These are phyloP conservation scores for Thielaviopsis punctulata DNA, from an alignment of 2,329 filamentous ascomycete genomes.

Conservation along the genomic window DNA sequence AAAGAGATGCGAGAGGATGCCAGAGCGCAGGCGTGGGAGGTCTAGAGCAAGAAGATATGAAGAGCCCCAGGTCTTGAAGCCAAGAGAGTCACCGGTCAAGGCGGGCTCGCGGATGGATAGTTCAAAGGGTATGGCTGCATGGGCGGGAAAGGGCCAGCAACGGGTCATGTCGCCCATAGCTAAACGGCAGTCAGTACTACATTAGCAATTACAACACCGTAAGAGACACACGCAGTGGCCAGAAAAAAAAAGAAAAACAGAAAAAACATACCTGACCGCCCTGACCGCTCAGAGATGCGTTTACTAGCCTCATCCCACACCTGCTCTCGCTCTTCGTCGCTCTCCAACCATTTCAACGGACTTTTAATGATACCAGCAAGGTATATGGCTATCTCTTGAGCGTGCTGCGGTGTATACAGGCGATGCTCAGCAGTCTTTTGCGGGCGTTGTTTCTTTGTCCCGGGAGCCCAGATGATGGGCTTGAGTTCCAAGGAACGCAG, in stretches of 20 bases:
- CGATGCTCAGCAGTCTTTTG: slow-evolving; percentile 25
- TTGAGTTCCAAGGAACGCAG: slow-evolving; percentile 50
- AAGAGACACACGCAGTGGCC: no score
- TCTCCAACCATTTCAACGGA: slow-evolving; percentile 48
- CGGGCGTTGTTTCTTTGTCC: slow-evolving; percentile 22
- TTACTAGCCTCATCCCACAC: slow-evolving; percentile 67
- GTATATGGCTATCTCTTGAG: slow-evolving; percentile 43
- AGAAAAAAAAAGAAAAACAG: not conserved
- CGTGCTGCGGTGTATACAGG: slow-evolving; percentile 25
- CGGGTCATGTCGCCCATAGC: slow-evolving; percentile 41
- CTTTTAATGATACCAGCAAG: slow-evolving; percentile 53
- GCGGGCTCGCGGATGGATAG: slow-evolving; percentile 72
- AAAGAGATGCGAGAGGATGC: slow-evolving; percentile 30
- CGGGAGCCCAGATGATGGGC: slow-evolving; percentile 49
- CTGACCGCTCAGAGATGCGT: slow-evolving; percentile 71
- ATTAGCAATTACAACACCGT: no score
- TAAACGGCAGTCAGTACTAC: slow-evolving; percentile 12
- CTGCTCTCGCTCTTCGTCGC: slow-evolving; percentile 46
- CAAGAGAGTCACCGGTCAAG: slow-evolving; percentile 63
- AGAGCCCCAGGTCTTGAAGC: slow-evolving; percentile 90
- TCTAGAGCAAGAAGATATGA: slow-evolving; percentile 70
- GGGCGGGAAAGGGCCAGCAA: slow-evolving; percentile 30
- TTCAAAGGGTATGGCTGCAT: slow-evolving; percentile 28
- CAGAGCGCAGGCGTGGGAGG: slow-evolving; percentile 33
- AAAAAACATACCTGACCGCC: slow-evolving; percentile 40